Evolutionary conservation across 495 filamentous ascomycete species (phyloP).

Genomic region (Diplogelasinospora grovesii): DNA sequence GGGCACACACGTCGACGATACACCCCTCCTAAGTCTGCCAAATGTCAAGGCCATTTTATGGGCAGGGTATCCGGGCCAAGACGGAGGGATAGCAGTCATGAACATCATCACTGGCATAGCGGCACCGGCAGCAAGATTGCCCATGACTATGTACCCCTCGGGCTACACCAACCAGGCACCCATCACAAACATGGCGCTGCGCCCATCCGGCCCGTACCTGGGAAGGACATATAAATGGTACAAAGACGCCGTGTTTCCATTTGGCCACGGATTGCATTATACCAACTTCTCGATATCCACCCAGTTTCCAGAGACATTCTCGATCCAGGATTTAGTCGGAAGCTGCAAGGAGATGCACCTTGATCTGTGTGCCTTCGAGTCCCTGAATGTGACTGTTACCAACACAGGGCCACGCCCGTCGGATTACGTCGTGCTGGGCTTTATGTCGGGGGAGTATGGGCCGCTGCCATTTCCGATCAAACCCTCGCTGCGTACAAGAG

Average conservation of each 20-base stretch:
- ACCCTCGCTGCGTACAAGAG: conserved; percentile 53
- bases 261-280: conserved; percentile 46
- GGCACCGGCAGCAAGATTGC: conserved; percentile 52
- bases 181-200: conserved; percentile 39
- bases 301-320: conserved; percentile 5
- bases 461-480: conserved; percentile 56
- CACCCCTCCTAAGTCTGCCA: conserved; percentile 38
- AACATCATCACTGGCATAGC: conserved; percentile 45
- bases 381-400: conserved; percentile 22
- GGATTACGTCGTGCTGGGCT: conserved; percentile 53
- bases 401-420: conserved; percentile 49
- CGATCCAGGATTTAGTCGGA: conserved; percentile 16
- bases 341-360: conserved; percentile 13
- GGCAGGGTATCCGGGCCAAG: conserved; percentile 50
- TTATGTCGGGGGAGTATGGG: conserved; percentile 47
- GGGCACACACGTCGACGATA: conserved; percentile 51
- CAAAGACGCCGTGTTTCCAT: conserved; percentile 27
- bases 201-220: conserved; percentile 24
- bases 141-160: conserved; percentile 47
- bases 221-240: conserved; percentile 44
- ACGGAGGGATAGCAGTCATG: conserved; percentile 45
- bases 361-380: conserved; percentile 41
- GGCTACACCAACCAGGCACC: conserved; percentile 32
- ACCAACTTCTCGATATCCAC: conserved; percentile 41
- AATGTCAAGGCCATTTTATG: conserved; percentile 49